phyloP scores from a whole-genome alignment of 768 basidiomycete species.

The Podaxis sp. region DNA sequence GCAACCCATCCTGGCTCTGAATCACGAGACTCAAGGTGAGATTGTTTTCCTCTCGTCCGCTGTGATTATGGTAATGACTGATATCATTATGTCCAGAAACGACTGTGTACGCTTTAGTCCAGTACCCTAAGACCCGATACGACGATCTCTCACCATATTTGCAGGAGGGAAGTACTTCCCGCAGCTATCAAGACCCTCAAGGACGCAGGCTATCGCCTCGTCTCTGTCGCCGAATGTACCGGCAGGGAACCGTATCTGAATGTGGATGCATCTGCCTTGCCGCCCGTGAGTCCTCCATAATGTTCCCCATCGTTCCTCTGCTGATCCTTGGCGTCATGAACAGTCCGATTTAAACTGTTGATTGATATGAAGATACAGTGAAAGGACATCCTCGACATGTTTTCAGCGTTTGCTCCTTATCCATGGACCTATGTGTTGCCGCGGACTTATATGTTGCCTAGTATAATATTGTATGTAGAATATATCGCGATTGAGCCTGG shows the following conservation, averaged over 20 bases:
- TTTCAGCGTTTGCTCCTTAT: too few species aligned
- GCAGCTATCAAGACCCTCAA: slow-evolving; percentile 36
- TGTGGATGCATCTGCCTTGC: slow-evolving; percentile 5
- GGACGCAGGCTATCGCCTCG: slow-evolving; percentile 19
- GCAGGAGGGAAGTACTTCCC: slow-evolving; percentile 29
- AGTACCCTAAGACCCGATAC: too few species aligned
- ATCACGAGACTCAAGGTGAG: slow-evolving; percentile 33
- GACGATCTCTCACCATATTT: not conserved
- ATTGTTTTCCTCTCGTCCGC: slow-evolving; percentile 4
- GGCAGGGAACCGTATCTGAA: slow-evolving; percentile 14
- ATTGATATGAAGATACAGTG: too few species aligned
- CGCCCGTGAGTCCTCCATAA: not conserved
- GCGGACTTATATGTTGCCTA: too few species aligned
- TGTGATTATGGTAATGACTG: not conserved
- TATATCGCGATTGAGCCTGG: too few species aligned
- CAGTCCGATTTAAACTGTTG: too few species aligned
- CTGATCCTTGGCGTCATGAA: not conserved
- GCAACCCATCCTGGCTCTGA: slow-evolving; percentile 34
- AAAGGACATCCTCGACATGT: too few species aligned
- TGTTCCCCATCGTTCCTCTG: not conserved
- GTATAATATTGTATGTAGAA: too few species aligned
- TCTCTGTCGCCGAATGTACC: slow-evolving; percentile 17
- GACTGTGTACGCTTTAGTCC: not conserved
- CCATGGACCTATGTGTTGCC: too few species aligned
- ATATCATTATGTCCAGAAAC: not conserved